Evolutionary conservation across 345 rosid genomes (phyloP), one percentile per base, ranked within the genome.

Genomic region (Excoecaria agallocha): DNA sequence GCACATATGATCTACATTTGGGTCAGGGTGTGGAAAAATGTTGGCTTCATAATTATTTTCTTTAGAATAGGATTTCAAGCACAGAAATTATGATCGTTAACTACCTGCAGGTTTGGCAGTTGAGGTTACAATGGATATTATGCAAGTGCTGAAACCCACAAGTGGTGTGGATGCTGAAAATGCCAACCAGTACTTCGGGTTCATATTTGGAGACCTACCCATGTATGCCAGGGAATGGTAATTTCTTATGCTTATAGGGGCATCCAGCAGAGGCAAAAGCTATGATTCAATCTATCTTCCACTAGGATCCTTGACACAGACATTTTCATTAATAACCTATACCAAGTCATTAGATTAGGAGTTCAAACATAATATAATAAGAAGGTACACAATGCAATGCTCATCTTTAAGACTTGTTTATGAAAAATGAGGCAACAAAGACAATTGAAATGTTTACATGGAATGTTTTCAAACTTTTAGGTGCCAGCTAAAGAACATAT

Each of bases 121-220:
- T 54, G 66, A n/a, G 63, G 39, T 87, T 55, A 89, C 83, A 77
- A 64, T 69, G 58, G 88, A 87, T 76, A 94, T 82, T 80, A 81
- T 81, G 71, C 90, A 94, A 22, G 97, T 87, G 82, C 85, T 90
- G 84, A 94, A 92, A 78, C 97, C 97, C 74, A 94, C 89, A 79
- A 97, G 89, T 51, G 98, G 97, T 64, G 90, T 90, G 60, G 97
- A 86, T 74, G 79, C 98, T 67, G 90, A 76, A 84, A 94, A 94
- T 57, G 92, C 95, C 78, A 94, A 90, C 90, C 90, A 88, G 81
- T 88, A 80, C 76, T 90, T 90, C 48, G 83, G 74, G n/a, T 81
- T 81, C 67, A 82, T 84, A 39, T 70, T 83, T 12, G 96, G 87
- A 38, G 81, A 76, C 54, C 63, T 81, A 50, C 97, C 96, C 80